These are phyloP conservation scores for Moesziomyces antarcticus DNA, from an alignment of 1,284 basidiomycete genomes.

Conservation along the genomic window DNA sequence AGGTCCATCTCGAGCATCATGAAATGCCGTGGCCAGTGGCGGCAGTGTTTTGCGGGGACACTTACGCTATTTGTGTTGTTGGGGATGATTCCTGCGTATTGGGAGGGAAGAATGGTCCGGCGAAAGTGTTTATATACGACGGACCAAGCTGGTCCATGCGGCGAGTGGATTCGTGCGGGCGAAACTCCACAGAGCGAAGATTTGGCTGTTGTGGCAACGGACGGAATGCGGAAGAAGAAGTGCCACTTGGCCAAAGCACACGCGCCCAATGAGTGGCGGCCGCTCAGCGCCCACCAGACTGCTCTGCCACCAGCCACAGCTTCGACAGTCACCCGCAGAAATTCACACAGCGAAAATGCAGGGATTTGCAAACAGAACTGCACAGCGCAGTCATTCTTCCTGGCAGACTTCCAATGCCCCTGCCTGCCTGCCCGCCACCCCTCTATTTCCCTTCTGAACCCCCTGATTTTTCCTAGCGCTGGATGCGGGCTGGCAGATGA, in stretches of 20 bases:
- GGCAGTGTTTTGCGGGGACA: not conserved
- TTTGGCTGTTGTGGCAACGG: constrained; percentile 2
- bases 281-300: too few relatives aligned
- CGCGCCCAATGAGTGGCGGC: not conserved
- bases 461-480: not conserved
- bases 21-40: too few relatives aligned
- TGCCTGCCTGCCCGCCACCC: not conserved
- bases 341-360: not conserved
- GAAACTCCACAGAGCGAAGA: constrained; percentile 34
- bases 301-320: too few relatives aligned
- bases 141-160: constrained; percentile 34
- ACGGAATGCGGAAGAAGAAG: constrained; percentile 38
- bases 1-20: too few relatives aligned
- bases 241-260: not conserved
- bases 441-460: not conserved
- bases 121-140: constrained; percentile 15
- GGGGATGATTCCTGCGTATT: constrained; percentile 2
- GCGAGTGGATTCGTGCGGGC: constrained; percentile 20
- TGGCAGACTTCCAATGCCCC: too few relatives aligned
- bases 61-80: constrained; percentile 24
- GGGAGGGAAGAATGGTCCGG: not conserved
- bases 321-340: too few relatives aligned
- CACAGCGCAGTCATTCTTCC: not conserved
- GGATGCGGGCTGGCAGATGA: too few relatives aligned
- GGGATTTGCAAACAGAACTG: not conserved